These are phyloP conservation scores for Nannochloris sp. DNA, from an alignment of 139 green algal genomes.

Conservation along the genomic window DNA sequence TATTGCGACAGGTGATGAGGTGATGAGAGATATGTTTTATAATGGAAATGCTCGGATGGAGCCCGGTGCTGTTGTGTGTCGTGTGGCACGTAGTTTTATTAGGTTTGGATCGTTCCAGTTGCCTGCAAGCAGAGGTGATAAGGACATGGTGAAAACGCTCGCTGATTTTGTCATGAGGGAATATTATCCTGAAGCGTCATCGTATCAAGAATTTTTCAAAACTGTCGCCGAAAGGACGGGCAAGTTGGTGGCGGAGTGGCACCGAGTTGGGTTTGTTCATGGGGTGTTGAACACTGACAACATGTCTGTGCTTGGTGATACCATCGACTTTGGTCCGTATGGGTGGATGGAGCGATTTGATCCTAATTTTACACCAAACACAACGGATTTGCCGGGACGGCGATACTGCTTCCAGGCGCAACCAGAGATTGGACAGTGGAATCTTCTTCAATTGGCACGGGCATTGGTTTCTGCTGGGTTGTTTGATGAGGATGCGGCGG, in stretches of 20 bases:
- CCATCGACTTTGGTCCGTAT: constrained; percentile 59
- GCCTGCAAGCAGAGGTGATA: constrained; percentile 44
- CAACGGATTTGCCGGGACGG: constrained; percentile 59
- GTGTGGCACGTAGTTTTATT: constrained; percentile 76
- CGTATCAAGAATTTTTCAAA: constrained; percentile 47
- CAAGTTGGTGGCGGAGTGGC: constrained; percentile 73
- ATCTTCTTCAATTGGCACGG: constrained; percentile 55
- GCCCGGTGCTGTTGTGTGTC: constrained; percentile 71
- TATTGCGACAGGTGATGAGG: constrained; percentile 68
- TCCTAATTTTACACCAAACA: constrained; percentile 88
- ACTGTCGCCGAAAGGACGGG: constrained; percentile 63
- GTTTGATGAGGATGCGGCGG: constrained; percentile 40
- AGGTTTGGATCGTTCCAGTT: constrained; percentile 92
- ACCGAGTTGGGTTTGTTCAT: constrained; percentile 78
- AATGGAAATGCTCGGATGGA: constrained; percentile 31
- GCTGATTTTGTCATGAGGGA: constrained; percentile 78
- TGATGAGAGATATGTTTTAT: constrained; percentile 83
- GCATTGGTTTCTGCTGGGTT: constrained; percentile 44
- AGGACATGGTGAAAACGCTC: constrained; percentile 40
- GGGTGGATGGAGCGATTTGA: constrained; percentile 87
- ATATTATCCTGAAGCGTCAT: constrained; percentile 59
- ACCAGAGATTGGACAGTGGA: constrained; percentile 60
- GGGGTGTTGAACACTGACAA: constrained; percentile 98
- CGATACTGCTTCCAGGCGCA: constrained; percentile 51
- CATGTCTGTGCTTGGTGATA: constrained; percentile 77